Evolutionary conservation across 2,329 filamentous ascomycete species (phyloP).

Genomic region (Scleromitrula shiraiana): DNA sequence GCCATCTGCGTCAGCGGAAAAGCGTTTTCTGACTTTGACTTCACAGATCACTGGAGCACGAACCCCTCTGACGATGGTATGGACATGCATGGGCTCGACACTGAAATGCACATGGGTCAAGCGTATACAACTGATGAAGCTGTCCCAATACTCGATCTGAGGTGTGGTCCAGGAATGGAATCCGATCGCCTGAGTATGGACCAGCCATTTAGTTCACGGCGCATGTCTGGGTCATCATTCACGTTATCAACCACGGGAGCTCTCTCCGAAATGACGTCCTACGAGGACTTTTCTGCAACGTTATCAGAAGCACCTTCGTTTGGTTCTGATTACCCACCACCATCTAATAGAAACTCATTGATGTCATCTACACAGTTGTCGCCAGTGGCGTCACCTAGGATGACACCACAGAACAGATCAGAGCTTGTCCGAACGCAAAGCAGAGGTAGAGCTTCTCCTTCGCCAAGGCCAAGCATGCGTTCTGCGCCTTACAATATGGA

Average conservation of each 20-base stretch:
- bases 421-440: constrained; percentile 57
- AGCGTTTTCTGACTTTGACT: constrained; percentile 8
- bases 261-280: constrained; percentile 60
- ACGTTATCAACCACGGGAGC: constrained; percentile 60
- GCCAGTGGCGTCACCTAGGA: constrained; percentile 62
- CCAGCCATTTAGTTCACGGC: constrained; percentile 46
- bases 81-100: constrained; percentile 47
- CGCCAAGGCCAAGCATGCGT: constrained; percentile 58
- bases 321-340: constrained; percentile 57
- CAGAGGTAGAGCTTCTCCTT: constrained; percentile 63
- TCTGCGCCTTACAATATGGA: constrained; percentile 66
- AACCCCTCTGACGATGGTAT: constrained; percentile 51
- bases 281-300: constrained; percentile 61
- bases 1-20: constrained; percentile 1
- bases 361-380: constrained; percentile 65
- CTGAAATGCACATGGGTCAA: constrained; percentile 53
- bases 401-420: constrained; percentile 52
- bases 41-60: constrained; percentile 41
- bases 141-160: constrained; percentile 53
- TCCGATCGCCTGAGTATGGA: constrained; percentile 44
- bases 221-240: constrained; percentile 66
- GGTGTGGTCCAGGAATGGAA: constrained; percentile 41
- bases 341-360: constrained; percentile 60
- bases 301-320: constrained; percentile 62
- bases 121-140: constrained; percentile 55